These are phyloP conservation scores for Solanum gracilifrons DNA, from an alignment of 257 asterid genomes.

Conservation along the genomic window DNA sequence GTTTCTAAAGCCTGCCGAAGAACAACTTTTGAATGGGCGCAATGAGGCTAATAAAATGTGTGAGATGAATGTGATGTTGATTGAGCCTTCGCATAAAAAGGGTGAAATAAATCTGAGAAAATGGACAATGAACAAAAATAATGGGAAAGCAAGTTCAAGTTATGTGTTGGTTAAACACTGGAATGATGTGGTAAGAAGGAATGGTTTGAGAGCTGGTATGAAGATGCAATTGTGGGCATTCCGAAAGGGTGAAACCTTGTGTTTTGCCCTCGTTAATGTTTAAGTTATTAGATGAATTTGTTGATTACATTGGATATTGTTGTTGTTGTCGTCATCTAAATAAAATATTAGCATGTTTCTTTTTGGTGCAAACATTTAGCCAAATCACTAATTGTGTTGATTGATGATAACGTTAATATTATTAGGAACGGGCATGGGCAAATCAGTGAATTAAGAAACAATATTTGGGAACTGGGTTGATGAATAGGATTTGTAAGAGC, in stretches of 20 bases:
- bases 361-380: neutral
- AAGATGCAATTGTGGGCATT: neutral
- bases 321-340: neutral
- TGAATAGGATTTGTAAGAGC: neutral
- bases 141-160: neutral
- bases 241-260: neutral
- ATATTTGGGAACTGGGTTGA: neutral
- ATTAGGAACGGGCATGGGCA: neutral
- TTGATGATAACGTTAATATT: too few species aligned
- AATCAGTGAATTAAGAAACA: neutral
- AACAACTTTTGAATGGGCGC: neutral
- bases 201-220: neutral
- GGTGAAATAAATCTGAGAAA: neutral
- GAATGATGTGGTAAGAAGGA: neutral
- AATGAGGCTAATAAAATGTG: neutral
- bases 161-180: neutral
- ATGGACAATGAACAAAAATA: neutral
- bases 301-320: neutral
- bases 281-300: neutral
- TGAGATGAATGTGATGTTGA: neutral
- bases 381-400: neutral
- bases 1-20: neutral
- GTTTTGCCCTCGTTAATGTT: neutral
- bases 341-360: neutral
- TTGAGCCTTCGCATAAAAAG: neutral